Evolutionary conservation across 306 rosid species (phyloP).

Genomic region (Rosa persica): DNA sequence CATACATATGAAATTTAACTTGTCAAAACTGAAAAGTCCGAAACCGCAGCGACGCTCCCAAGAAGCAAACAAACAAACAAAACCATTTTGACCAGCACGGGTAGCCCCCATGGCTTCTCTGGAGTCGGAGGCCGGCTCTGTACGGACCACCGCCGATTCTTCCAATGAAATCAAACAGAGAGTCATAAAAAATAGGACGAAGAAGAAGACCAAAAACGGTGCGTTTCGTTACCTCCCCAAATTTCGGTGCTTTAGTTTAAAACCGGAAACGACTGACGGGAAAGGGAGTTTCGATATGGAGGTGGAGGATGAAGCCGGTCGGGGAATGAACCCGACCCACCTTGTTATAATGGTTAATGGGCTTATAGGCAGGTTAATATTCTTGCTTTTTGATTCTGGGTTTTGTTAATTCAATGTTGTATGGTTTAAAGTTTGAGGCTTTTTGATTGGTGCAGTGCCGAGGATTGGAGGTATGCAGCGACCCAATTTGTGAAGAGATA

Average conservation of each 20-base stretch:
- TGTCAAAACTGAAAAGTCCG: background rate
- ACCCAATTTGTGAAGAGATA: conserved; percentile 54
- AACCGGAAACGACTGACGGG: conserved; percentile 33
- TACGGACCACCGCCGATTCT: background rate
- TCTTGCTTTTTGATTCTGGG: background rate
- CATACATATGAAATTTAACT: background rate
- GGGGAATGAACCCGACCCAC: conserved; percentile 52
- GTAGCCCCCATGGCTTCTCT: conserved; percentile 30
- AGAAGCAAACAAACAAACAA: background rate
- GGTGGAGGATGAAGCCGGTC: conserved; percentile 39
- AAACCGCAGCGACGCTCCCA: background rate
- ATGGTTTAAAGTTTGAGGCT: background rate
- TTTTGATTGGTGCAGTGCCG: conserved; percentile 47
- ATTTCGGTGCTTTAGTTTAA: conserved; percentile 55
- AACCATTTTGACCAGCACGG: background rate
- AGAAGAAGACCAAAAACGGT: conserved; percentile 21
- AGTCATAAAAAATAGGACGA: background rate
- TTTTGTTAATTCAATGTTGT: background rate
- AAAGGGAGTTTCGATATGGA: conserved; percentile 55
- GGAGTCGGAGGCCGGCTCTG: conserved; percentile 27
- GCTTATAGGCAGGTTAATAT: conserved; percentile 64
- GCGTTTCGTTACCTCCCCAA: conserved; percentile 33
- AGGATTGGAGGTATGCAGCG: conserved; percentile 80
- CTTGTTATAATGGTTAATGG: conserved; percentile 80
- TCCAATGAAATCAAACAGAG: conserved; percentile 17